These are phyloP conservation scores for Coccinonectria pachysandricola DNA, from an alignment of 2,329 filamentous ascomycete genomes.

Conservation along the genomic window DNA sequence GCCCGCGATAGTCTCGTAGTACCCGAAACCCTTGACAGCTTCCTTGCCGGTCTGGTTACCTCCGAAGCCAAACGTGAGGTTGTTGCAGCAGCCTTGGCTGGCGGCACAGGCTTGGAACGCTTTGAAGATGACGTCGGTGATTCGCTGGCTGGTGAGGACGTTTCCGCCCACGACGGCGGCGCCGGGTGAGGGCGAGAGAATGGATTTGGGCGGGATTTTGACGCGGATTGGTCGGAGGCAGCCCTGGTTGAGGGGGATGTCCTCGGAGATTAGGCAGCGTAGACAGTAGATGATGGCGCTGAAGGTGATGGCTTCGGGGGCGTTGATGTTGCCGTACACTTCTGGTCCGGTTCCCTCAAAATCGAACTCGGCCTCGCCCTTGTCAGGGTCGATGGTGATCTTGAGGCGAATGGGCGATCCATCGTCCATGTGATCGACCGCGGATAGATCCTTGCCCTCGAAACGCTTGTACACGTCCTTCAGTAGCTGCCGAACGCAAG, in stretches of 20 bases:
- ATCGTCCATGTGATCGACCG: constrained; percentile 76
- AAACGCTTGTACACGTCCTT: constrained; percentile 62
- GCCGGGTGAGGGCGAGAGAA: constrained; percentile 64
- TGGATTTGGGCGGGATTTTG: constrained; percentile 60
- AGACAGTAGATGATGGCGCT: constrained; percentile 84
- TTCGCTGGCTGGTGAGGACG: constrained; percentile 41
- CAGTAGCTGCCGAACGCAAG: constrained; percentile 61
- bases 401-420: constrained; percentile 66
- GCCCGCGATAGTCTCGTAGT: constrained; percentile 51
- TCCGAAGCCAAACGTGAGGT: constrained; percentile 71
- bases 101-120: constrained; percentile 73
- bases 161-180: constrained; percentile 79
- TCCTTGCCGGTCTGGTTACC: constrained; percentile 29
- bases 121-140: constrained; percentile 42
- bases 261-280: constrained; percentile 66
- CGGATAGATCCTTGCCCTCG: constrained; percentile 57
- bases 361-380: constrained; percentile 71
- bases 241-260: constrained; percentile 77
- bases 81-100: constrained; percentile 72
- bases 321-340: constrained; percentile 73
- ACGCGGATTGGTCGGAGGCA: constrained; percentile 68
- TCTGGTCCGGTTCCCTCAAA: constrained; percentile 72
- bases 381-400: constrained; percentile 62
- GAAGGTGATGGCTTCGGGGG: constrained; percentile 72
- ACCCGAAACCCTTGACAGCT: constrained; percentile 32